Evolutionary conservation across 164 flowering plant genomes (phyloP).

Genomic region (Aristolochia fimbriata): DNA sequence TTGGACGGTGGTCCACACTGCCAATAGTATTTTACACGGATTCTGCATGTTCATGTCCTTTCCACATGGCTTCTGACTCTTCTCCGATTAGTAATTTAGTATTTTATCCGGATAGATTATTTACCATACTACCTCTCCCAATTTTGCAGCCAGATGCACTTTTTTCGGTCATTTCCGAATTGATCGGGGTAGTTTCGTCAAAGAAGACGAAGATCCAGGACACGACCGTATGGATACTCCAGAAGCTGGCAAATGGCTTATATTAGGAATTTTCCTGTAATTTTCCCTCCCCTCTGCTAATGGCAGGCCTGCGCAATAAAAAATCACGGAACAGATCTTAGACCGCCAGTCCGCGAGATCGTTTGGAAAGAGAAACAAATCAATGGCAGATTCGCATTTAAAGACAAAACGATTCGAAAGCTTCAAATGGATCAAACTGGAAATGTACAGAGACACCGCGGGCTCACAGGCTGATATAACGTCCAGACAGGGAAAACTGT

Average conservation of each 20-base stretch:
- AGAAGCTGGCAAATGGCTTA: conserved; percentile 35
- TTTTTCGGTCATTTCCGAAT: not conserved
- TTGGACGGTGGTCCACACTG: too few species aligned
- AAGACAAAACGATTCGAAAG: not conserved
- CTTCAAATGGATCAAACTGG: not conserved
- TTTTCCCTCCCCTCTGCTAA: not conserved
- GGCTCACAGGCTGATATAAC: not conserved
- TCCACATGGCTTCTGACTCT: too few species aligned
- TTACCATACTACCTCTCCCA: too few species aligned
- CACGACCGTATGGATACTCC: conserved; percentile 6
- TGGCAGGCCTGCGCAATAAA: conserved; percentile 30
- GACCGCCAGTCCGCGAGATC: not conserved
- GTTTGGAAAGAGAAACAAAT: not conserved
- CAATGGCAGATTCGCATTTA: not conserved
- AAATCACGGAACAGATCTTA: conserved; percentile 12
- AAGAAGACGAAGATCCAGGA: conserved; percentile 1
- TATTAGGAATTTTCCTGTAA: conserved; percentile 8
- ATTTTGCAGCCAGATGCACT: too few species aligned
- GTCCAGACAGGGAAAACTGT: not conserved
- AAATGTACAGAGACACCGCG: not conserved
- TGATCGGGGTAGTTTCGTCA: not conserved
- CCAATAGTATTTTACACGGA: too few species aligned
- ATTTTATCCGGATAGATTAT: too few species aligned
- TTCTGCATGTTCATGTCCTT: too few species aligned
- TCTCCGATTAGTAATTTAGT: too few species aligned